phyloP scores from a whole-genome alignment of 495 filamentous ascomycete species.

The Podospora conica region DNA sequence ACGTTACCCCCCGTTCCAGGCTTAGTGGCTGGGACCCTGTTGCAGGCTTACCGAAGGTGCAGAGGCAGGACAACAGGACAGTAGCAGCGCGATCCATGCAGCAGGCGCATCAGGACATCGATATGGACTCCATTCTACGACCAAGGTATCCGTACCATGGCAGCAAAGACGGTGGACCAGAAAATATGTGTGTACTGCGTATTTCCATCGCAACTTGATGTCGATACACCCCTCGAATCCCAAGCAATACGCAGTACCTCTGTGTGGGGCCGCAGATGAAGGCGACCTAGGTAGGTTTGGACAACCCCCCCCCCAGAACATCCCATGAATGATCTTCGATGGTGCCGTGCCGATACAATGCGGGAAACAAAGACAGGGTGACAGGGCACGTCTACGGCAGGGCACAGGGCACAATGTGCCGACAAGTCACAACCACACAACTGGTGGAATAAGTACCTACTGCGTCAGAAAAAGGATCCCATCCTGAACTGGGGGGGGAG shows the following conservation, averaged over 20 bases:
- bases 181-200: background rate
- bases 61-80: background rate
- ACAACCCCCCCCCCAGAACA: background rate
- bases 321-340: background rate
- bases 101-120: background rate
- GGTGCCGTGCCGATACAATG: background rate
- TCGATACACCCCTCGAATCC: background rate
- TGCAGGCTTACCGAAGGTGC: conserved; percentile 19
- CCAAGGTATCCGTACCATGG: no score
- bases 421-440: background rate
- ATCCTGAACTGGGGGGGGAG: no score
- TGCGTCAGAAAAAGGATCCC: no score
- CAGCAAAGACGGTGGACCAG: background rate
- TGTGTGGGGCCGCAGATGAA: no score
- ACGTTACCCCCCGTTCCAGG: conserved; percentile 11
- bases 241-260: background rate
- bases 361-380: background rate
- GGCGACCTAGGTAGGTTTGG: conserved; percentile 2
- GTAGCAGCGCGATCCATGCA: background rate
- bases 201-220: background rate
- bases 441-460: background rate
- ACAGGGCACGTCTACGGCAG: background rate
- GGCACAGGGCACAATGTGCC: background rate
- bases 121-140: background rate
- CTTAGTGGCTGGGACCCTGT: conserved; percentile 24